A percentile compares a stretch with the other conserved stretches of the same genome.
phyloP scores from a whole-genome alignment of 345 rosid genomes.

The Moringa oleifera region DNA sequence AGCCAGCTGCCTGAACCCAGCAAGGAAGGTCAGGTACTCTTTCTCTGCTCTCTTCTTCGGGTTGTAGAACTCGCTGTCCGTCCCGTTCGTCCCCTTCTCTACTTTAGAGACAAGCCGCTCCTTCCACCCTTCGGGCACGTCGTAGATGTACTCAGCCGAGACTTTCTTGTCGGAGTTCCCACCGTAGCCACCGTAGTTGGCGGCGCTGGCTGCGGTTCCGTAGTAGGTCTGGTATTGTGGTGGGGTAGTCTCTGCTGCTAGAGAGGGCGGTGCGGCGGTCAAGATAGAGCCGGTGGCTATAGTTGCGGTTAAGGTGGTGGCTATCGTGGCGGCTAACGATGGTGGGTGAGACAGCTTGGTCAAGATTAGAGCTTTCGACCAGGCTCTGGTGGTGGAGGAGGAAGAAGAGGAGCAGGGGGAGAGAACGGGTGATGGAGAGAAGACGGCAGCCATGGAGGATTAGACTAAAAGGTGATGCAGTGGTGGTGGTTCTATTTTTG shows the following conservation, averaged over 20 bases:
- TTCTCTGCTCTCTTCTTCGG: conserved; percentile 79
- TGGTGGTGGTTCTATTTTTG: too few relatives aligned
- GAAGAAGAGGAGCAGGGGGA: conserved; percentile 35
- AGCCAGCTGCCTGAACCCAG: conserved; percentile 75
- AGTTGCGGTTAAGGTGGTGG: conserved; percentile 33
- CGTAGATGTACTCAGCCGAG: conserved; percentile 89
- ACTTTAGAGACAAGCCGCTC: conserved; percentile 87
- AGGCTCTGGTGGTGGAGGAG: conserved; percentile 17
- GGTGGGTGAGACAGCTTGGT: conserved; percentile 21
- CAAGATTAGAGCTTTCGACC: conserved; percentile 20
- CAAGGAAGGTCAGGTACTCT: conserved; percentile 77
- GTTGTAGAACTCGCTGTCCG: conserved; percentile 85
- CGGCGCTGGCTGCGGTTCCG: conserved; percentile 96
- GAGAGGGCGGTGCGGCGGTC: conserved; percentile 44
- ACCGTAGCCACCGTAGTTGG: conserved; percentile 88
- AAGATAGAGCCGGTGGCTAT: conserved; percentile 49
- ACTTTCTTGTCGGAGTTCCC: conserved; percentile 85
- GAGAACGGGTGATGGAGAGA: conserved; percentile 41
- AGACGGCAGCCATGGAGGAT: conserved; percentile 47
- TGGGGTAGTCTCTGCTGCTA: conserved; percentile 32
- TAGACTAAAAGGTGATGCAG: too few relatives aligned
- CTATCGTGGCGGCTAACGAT: conserved; percentile 26
- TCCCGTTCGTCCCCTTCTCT: conserved; percentile 90
- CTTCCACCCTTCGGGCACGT: conserved; percentile 91
- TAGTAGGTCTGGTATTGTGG: conserved; percentile 68